phyloP scores from a whole-genome alignment of 192 early-diverging fungal genomes.

The Pilobolus umbonatus region DNA sequence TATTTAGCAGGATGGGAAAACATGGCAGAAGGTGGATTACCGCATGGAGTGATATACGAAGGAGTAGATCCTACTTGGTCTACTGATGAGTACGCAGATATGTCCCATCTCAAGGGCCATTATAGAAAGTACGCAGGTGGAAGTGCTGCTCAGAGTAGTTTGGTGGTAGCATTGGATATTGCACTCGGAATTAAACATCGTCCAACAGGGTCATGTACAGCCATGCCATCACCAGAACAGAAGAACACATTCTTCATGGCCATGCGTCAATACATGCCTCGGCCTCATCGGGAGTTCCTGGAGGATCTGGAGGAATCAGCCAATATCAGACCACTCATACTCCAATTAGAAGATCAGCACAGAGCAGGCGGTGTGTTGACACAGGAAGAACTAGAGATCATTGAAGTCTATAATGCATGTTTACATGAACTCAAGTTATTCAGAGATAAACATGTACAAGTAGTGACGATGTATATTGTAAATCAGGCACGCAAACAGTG shows the following conservation, averaged over 20 bases:
- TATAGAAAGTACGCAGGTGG: conserved; percentile 85
- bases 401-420: conserved; percentile 76
- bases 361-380: conserved; percentile 9
- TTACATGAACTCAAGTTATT: conserved; percentile 80
- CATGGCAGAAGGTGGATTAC: conserved; percentile 80
- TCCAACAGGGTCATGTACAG: conserved; percentile 55
- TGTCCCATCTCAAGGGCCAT: conserved; percentile 45
- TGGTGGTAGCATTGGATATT: conserved; percentile 89
- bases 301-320: conserved; percentile 64
- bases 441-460: conserved; percentile 87
- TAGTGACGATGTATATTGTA: conserved; percentile 88
- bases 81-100: conserved; percentile 43
- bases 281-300: conserved; percentile 81
- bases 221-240: conserved; percentile 22
- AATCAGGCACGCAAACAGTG: conserved; percentile 71
- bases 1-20: conserved; percentile 91
- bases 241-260: conserved; percentile 73
- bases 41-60: conserved; percentile 87
- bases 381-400: conserved; percentile 37
- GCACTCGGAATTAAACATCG: conserved; percentile 84
- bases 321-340: conserved; percentile 65
- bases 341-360: conserved; percentile 22
- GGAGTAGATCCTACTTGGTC: conserved; percentile 62
- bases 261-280: conserved; percentile 94
- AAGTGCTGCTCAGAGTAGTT: conserved; percentile 89